Percentiles rank a stretch among this genome's conserved stretches.
Evolutionary conservation across 2,329 filamentous ascomycete species (phyloP).

Genomic region (Lojkania enalia): DNA sequence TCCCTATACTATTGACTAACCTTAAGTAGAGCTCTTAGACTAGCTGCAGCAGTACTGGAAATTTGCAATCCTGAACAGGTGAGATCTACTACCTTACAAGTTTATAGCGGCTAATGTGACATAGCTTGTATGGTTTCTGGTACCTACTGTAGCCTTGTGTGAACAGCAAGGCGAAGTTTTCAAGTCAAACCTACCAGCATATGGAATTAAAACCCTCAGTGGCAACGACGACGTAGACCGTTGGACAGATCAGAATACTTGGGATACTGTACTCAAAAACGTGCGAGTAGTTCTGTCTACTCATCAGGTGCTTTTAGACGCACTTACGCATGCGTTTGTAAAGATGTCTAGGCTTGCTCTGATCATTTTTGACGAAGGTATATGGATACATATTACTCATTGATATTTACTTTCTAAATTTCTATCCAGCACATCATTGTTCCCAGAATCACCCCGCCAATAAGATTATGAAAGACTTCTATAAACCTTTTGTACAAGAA

Average conservation of each 20-base stretch:
- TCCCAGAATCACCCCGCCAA: constrained; percentile 65
- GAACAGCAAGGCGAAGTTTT: constrained; percentile 49
- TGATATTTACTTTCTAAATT: neutral
- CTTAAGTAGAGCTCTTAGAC: constrained; percentile 44
- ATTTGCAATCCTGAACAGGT: constrained; percentile 42
- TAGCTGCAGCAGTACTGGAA: constrained; percentile 50
- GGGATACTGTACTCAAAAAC: constrained; percentile 67
- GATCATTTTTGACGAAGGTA: constrained; percentile 83
- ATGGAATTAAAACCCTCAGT: constrained; percentile 64
- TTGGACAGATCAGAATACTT: constrained; percentile 69
- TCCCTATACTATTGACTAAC: constrained; percentile 12
- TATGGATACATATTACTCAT: constrained; percentile 20
- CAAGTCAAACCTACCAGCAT: constrained; percentile 45
- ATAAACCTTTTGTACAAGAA: constrained; percentile 56
- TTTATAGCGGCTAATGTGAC: constrained; percentile 4
- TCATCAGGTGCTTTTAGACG: constrained; percentile 73
- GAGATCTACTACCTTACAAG: constrained; percentile 3
- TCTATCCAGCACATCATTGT: constrained; percentile 70
- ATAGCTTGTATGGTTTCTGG: constrained; percentile 52
- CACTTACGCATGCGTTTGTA: constrained; percentile 74
- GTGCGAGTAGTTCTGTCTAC: constrained; percentile 78
- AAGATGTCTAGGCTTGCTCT: constrained; percentile 65
- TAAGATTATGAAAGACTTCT: constrained; percentile 73
- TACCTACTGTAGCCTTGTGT: constrained; percentile 51
- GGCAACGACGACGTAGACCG: constrained; percentile 71